Conservation (phyloP, 2,329 filamentous ascomycete species). For the Colletotrichum spinosum region DNA sequence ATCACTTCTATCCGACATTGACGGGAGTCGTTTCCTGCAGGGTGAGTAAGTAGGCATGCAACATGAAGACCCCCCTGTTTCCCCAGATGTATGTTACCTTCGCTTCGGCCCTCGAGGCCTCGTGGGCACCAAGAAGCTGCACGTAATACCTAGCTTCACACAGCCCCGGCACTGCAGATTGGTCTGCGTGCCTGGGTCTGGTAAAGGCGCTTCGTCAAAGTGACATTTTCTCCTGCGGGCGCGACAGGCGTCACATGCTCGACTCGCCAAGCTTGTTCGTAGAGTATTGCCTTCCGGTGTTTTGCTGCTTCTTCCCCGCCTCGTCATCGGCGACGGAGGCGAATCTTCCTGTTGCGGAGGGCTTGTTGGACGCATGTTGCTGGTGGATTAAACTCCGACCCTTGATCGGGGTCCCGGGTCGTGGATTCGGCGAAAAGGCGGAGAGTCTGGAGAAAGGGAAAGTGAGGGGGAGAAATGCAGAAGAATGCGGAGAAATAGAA, state of each 20-base stretch:
- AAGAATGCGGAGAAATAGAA: slow-evolving; percentile 34
- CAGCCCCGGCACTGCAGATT: slow-evolving; percentile 38
- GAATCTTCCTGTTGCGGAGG: neutral
- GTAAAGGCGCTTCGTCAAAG: slow-evolving; percentile 22
- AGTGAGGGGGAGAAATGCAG: slow-evolving; percentile 32
- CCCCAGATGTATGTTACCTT: slow-evolving; percentile 34
- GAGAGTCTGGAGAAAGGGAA: neutral
- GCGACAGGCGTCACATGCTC: slow-evolving; percentile 42
- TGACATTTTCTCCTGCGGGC: slow-evolving; percentile 41
- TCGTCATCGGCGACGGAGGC: slow-evolving; percentile 15
- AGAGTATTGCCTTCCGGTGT: slow-evolving; percentile 6
- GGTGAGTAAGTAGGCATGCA: slow-evolving; percentile 3
- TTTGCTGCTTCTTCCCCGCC: slow-evolving; percentile 14
- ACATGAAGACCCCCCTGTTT: neutral
- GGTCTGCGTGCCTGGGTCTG: neutral
- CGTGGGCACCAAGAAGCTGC: slow-evolving; percentile 42
- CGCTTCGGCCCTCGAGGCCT: slow-evolving; percentile 41
- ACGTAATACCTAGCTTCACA: slow-evolving; percentile 38
- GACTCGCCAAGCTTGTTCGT: slow-evolving; percentile 36
- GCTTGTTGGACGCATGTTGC: slow-evolving; percentile 27
- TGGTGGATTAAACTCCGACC: slow-evolving; percentile 13
- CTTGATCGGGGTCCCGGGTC: slow-evolving; percentile 18
- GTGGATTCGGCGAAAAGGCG: slow-evolving; percentile 23
- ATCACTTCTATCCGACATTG: slow-evolving; percentile 26
- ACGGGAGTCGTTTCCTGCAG: slow-evolving; percentile 28